phyloP scores from a whole-genome alignment of 345 rosid genomes.

The Gossypium ekmanianum region DNA sequence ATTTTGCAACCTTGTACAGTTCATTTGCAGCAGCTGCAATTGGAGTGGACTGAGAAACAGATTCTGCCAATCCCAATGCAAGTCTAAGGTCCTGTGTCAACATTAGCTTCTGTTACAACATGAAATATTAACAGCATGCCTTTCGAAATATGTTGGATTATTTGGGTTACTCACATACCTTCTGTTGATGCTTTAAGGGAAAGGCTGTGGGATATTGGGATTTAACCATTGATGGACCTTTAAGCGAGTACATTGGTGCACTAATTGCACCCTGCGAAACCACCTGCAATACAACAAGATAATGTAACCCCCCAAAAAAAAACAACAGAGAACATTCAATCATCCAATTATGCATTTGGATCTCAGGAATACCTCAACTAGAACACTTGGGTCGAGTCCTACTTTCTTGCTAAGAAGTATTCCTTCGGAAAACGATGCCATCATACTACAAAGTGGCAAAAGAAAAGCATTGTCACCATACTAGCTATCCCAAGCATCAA shows the following conservation, averaged over 20 bases:
- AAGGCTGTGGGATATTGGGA: constrained; percentile 79
- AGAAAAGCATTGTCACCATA: constrained; percentile 6
- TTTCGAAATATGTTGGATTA: not conserved
- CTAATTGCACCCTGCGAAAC: constrained; percentile 86
- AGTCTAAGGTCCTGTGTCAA: constrained; percentile 83
- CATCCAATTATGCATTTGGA: not conserved
- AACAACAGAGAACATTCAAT: not conserved
- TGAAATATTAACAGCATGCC: not conserved
- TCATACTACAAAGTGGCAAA: constrained; percentile 57
- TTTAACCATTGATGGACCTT: constrained; percentile 85
- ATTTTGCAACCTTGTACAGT: constrained; percentile 78
- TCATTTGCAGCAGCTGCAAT: constrained; percentile 90
- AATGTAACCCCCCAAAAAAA: not conserved
- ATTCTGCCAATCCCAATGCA: constrained; percentile 84
- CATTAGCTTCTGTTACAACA: not conserved
- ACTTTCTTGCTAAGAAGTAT: constrained; percentile 79
- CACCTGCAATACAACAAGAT: constrained; percentile 45
- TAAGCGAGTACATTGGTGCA: constrained; percentile 81
- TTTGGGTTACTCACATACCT: constrained; percentile 45
- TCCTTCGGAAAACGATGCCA: constrained; percentile 92
- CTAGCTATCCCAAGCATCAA: constrained; percentile 7
- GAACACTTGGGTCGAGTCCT: constrained; percentile 74
- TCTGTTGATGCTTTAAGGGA: constrained; percentile 93
- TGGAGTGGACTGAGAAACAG: constrained; percentile 82
- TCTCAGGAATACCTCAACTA: constrained; percentile 58